phyloP scores from a whole-genome alignment of 495 filamentous ascomycete genomes.

The Penicillium waksmanii region DNA sequence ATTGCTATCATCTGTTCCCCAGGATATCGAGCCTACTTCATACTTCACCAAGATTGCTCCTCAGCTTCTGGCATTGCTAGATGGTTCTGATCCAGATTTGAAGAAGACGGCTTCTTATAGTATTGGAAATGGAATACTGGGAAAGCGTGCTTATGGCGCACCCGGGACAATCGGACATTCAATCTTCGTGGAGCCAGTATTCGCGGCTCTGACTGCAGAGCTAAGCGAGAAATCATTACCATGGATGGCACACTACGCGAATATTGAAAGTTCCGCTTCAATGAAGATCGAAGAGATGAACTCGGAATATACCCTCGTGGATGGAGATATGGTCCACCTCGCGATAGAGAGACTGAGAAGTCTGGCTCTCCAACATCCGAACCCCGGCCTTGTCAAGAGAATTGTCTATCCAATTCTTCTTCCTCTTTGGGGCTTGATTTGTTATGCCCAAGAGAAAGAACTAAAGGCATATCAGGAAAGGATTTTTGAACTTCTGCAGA shows the following conservation, averaged over 20 bases:
- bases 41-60: conserved; percentile 69
- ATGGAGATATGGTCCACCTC: conserved; percentile 26
- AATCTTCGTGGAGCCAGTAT: conserved; percentile 66
- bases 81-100: conserved; percentile 66
- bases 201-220: conserved; percentile 62
- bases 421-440: conserved; percentile 70
- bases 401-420: conserved; percentile 65
- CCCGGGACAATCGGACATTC: conserved; percentile 72
- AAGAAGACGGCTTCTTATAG: conserved; percentile 69
- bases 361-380: conserved; percentile 68
- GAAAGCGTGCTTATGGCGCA: conserved; percentile 66
- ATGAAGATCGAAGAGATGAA: neutral
- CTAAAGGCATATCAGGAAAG: conserved; percentile 33
- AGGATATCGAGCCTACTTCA: conserved; percentile 53
- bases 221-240: conserved; percentile 30
- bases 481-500: conserved; percentile 41
- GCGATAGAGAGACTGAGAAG: conserved; percentile 61
- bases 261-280: conserved; percentile 10
- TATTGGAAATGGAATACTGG: conserved; percentile 73
- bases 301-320: conserved; percentile 24
- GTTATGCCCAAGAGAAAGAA: conserved; percentile 50
- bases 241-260: conserved; percentile 29
- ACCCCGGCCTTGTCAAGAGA: conserved; percentile 73
- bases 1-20: conserved; percentile 65
- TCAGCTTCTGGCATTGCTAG: conserved; percentile 68